Evolutionary conservation across 352 stramenopile species (phyloP), one percentile per base, ranked within the genome.

Genomic region (Pythium biforme): DNA sequence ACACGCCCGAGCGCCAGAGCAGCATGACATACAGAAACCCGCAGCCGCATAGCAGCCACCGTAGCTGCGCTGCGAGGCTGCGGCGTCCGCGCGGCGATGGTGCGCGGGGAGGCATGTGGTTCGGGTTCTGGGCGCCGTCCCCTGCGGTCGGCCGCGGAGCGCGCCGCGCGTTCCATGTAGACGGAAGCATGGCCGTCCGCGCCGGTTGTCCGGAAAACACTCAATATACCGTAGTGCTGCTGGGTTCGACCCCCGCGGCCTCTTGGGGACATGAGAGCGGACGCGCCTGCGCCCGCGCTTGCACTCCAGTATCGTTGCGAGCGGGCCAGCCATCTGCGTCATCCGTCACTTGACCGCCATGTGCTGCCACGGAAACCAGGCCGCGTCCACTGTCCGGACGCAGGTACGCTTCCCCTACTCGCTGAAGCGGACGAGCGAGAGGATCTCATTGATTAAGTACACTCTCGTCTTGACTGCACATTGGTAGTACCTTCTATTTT

Each of bases 1-100:
- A 71, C n/a, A 64, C 26, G 12, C 62, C 34, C 12, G 57, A 59
- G 52, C 64, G 64, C 67, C 67, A 74, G 11, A 74, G 46, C 31
- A 68, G 37, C 11, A 47, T 47, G 12, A 71, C 41, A 46, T 74
- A 74, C 27, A 74, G 54, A 19, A 70, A n/a, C 7, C 51, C 67
- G 23, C 62, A 71, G n/a, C 67, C 62, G 23, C 45, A 62, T n/a
- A 74, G 58, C 19, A 74, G 45, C 46, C 40, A 45, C 25, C 62
- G 57, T 22, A 74, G 41, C 23, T 51, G 41, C 5, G 22, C 43
- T 25, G 53, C 27, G 25, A 74, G 53, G 34, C 51, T 55, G 17
- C 31, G 27, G 7, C 43, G 29, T 19, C 43, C 31, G 22, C 47
- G 55, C 7, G 40, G 43, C n/a, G 31, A 49, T n/a, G 25, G 40